Percentiles rank a stretch among this genome's conserved stretches.
These are phyloP conservation scores for Apophysomyces sp. DNA, from an alignment of 371 early-diverging fungal genomes.

Conservation along the genomic window DNA sequence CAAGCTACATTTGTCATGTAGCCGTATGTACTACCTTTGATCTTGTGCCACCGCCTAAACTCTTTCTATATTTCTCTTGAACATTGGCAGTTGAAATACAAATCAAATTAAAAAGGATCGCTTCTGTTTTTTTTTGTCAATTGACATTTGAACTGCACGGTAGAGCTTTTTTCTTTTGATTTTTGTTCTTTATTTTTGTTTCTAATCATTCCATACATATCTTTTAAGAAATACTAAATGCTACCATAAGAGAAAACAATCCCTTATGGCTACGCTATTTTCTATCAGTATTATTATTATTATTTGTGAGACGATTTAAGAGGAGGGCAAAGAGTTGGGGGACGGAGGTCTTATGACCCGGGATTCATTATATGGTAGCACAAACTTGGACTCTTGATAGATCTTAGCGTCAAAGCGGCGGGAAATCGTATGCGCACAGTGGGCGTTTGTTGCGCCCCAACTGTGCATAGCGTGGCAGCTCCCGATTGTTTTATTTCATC, in stretches of 20 bases:
- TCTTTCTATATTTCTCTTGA: not conserved
- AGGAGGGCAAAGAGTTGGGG: not conserved
- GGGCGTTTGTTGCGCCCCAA: not conserved
- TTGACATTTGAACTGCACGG: not conserved
- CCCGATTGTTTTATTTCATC: not conserved
- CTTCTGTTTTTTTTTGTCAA: not conserved
- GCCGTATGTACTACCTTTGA: not conserved
- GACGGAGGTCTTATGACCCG: not conserved
- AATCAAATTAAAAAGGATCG: not conserved
- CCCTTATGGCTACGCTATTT: not conserved
- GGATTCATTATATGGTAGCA: conserved; percentile 2
- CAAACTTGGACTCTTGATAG: not conserved
- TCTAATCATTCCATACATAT: conserved; percentile 1
- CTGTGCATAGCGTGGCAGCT: not conserved
- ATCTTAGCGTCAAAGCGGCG: not conserved
- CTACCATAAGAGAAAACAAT: not conserved
- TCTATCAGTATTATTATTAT: conserved; percentile 1
- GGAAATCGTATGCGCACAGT: not conserved
- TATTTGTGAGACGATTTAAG: conserved; percentile 3
- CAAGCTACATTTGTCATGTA: not conserved
- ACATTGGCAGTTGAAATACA: not conserved
- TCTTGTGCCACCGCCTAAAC: not conserved
- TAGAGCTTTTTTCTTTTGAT: not conserved
- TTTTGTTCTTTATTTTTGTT: not conserved
- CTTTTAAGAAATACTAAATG: not conserved